Conservation (phyloP, 176 grass and related monocot genomes). For the Miscanthus lutarioriparius region DNA sequence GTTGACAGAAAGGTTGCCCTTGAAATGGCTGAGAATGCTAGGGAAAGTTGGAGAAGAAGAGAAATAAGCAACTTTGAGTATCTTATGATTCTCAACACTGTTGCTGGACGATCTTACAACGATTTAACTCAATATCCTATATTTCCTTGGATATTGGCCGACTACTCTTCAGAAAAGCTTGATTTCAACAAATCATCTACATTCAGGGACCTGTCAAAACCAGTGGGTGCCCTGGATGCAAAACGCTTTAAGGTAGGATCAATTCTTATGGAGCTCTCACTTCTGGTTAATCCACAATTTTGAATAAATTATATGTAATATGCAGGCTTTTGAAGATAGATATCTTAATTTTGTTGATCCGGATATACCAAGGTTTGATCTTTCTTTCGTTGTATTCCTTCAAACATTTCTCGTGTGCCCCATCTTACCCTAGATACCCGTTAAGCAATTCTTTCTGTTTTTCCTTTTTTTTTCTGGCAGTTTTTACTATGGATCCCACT, state of each 20-base stretch:
- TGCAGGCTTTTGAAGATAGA: slow-evolving; percentile 96
- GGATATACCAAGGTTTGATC: slow-evolving; percentile 93
- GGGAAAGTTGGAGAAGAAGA: slow-evolving; percentile 95
- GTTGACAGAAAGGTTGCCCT: slow-evolving; percentile 79
- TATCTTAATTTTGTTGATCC: slow-evolving; percentile 95
- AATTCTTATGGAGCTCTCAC: slow-evolving; percentile 10
- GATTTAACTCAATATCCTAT: slow-evolving; percentile 96
- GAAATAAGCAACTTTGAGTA: slow-evolving; percentile 98
- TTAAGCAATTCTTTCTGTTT: slow-evolving; percentile 4
- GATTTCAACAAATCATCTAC: slow-evolving; percentile 95
- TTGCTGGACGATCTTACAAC: slow-evolving; percentile 93
- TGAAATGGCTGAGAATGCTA: slow-evolving; percentile 91
- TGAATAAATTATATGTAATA: slow-evolving; percentile 34
- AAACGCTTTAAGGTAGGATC: slow-evolving; percentile 86
- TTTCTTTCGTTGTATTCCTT: slow-evolving; percentile 1
- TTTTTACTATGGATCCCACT: slow-evolving; percentile 99
- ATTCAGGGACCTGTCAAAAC: slow-evolving; percentile 94
- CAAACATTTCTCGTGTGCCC: slow-evolving; percentile 8
- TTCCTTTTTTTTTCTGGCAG: slow-evolving; percentile 41
- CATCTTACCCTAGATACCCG: background rate
- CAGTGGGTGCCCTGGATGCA: slow-evolving; percentile 84
- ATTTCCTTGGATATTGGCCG: slow-evolving; percentile 94
- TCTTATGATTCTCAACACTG: slow-evolving; percentile 93
- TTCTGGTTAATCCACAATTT: slow-evolving; percentile 15
- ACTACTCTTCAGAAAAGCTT: slow-evolving; percentile 93